Evolutionary conservation across 2,329 filamentous ascomycete genomes (phyloP), one percentile per base, ranked within the genome.

Genomic region (Ascochyta rabiei): DNA sequence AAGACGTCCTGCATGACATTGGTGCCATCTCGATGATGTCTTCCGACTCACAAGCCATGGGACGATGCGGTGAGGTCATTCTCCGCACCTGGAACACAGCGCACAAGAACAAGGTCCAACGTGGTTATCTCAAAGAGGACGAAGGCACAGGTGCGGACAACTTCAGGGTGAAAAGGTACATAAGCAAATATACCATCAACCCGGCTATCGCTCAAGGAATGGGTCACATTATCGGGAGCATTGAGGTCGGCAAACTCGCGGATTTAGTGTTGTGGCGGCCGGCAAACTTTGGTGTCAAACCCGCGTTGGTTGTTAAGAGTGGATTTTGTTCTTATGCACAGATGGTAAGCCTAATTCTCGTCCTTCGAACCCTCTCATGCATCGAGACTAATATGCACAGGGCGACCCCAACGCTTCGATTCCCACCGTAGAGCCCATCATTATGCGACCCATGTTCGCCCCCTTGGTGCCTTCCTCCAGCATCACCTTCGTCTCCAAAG

Each of bases 21-120:
- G 93, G 93, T 52, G 93, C 93, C 60, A 97, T 98, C 76, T 92
- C 88, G 75, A 98, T 98, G 93, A 96, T 98, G 91, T 91, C 87
- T 56, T 93, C 89, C 0, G 93, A 98, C 77, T 93, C 89, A 0
- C 93, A 98, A 77, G 93, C 93, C 67, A 98, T 98, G 93, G 93
- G 93, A 52, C 89, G 93, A 45, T 96, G 91, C 72, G 93, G 93
- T 61, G 93, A 98, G 79, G 93, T 98, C 48, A 86, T 98, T 57
- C 81, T 96, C 21, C 86, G 93, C 12, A 97, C 93, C 0, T 98
- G 93, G 93, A 93, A 97, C 76, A 98, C 93, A 2, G 93, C 93
- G 0, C 91, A 97, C 78, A 97, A 97, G 84, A 98, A 98, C 75
- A 96, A 96, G 77, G 72, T 87, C 16, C 92, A 97, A 77, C 84